Base-by-base conservation (phyloP, 2,329 filamentous ascomycete species). In the Alternaria ethzedia region DNA sequence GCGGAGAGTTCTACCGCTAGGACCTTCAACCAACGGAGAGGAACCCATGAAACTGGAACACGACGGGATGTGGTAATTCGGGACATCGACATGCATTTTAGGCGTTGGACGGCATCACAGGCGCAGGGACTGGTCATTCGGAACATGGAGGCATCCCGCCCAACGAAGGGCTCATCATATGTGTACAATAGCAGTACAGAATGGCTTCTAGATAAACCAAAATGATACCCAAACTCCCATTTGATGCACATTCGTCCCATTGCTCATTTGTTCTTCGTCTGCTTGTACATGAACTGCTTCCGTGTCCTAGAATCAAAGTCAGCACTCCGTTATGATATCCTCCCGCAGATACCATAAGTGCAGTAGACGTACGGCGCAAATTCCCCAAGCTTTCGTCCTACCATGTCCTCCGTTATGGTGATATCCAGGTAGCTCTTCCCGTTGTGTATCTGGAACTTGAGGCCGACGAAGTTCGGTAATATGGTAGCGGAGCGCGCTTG, bases 1-100 rank as follows among this genome's bases (percentile, higher is more conserved):
- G 96, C 68, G 94, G 95, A 76, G 96, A 99, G 83, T 99, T 98
- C 78, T 99, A 99, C 80, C 87, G 94, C 74, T 97, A 47, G n/a
- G 5, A 36, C 54, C 30, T 28, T 15, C 10, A 23, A 26, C 12
- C 28, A 46, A 25, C 30, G 50, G n/a, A 36, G 36, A 46, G 13
- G 23, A 32, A 26, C 28, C 49, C 23, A 11, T 15, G 49, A 45
- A 26, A 50, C 17, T 36, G 41, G 28, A n/a, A 43, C 58, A 60
- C 55, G 57, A 60, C 43, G 54, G 49, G 23, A 54, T 32, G 26
- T 26, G 15, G 25, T 23, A 50, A 54, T 57, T 41, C 32, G 41
- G 45, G 25, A 58, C 54, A 23, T 55, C 47, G 45, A 43, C 52
- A 67, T 65, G 69, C 71, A 74, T 76, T 63, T 56, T 41, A 57